phyloP scores from a whole-genome alignment of 371 early-diverging fungal species.

The Synchytrium microbalum region DNA sequence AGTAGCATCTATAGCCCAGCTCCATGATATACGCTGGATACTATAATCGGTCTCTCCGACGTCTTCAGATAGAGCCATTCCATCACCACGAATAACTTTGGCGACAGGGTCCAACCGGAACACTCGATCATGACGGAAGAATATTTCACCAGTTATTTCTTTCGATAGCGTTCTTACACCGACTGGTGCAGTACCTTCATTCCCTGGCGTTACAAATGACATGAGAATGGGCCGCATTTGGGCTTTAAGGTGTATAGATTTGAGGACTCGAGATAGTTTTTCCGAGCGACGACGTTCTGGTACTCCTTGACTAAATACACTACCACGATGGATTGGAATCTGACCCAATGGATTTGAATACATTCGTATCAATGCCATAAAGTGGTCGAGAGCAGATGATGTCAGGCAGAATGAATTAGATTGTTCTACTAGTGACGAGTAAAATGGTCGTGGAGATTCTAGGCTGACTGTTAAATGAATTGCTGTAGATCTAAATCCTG shows the following conservation, averaged over 20 bases:
- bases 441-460: slow-evolving; percentile 33
- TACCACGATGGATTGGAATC: slow-evolving; percentile 39
- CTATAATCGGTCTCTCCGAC: slow-evolving; percentile 11
- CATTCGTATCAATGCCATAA: slow-evolving; percentile 24
- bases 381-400: slow-evolving; percentile 21
- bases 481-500: slow-evolving; percentile 56
- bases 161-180: slow-evolving; percentile 35
- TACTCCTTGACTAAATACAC: slow-evolving; percentile 18
- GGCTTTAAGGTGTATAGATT: slow-evolving; percentile 23
- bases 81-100: slow-evolving; percentile 9
- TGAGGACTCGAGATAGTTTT: slow-evolving; percentile 35
- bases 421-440: slow-evolving; percentile 23
- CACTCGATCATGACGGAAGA: slow-evolving; percentile 24
- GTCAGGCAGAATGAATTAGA: slow-evolving; percentile 32
- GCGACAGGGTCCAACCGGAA: slow-evolving; percentile 11
- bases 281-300: slow-evolving; percentile 12
- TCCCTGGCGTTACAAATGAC: slow-evolving; percentile 18
- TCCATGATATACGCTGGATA: slow-evolving; percentile 15
- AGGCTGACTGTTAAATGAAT: slow-evolving; percentile 54
- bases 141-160: slow-evolving; percentile 29
- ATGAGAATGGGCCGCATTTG: slow-evolving; percentile 31
- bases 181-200: slow-evolving; percentile 29
- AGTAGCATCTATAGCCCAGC: slow-evolving; percentile 25
- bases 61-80: slow-evolving; percentile 7
- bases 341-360: slow-evolving; percentile 40